These are phyloP conservation scores for Vigna hirtella DNA, from an alignment of 306 rosid genomes.

Conservation along the genomic window DNA sequence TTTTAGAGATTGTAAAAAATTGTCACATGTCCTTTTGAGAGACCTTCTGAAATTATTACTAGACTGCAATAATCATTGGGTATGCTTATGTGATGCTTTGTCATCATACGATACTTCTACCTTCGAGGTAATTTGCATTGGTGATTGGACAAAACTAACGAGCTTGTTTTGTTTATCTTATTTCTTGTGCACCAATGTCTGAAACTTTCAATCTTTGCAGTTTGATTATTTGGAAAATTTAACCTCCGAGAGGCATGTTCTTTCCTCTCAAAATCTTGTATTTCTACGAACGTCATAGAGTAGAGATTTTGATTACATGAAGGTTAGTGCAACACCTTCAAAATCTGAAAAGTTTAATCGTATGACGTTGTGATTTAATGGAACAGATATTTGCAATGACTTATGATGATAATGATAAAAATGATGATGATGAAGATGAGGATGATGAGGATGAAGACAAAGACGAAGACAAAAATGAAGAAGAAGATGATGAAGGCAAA, in stretches of 20 bases:
- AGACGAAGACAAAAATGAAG: no score
- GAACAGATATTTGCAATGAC: not conserved
- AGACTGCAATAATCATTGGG: not conserved
- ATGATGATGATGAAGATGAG: no score
- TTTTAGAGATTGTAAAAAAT: not conserved
- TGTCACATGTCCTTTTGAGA: conserved; percentile 8
- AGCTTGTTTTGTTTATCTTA: conserved; percentile 29
- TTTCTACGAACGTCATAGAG: not conserved
- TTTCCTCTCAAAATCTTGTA: not conserved
- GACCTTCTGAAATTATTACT: not conserved
- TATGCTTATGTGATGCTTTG: conserved; percentile 25
- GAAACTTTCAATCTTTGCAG: not conserved
- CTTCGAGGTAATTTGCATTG: not conserved
- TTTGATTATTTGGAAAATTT: not conserved
- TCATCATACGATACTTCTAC: not conserved
- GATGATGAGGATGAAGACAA: no score
- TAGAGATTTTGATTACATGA: not conserved
- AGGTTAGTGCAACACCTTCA: not conserved
- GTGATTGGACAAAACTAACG: not conserved
- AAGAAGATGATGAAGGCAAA: no score
- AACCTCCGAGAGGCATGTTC: not conserved
- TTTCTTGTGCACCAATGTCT: not conserved
- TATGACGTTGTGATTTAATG: not conserved
- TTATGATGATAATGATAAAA: not conserved
- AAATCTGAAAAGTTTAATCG: not conserved